phyloP scores from a whole-genome alignment of 225 moss, liverwort and hornwort genomes.

The Neckera pumila region DNA sequence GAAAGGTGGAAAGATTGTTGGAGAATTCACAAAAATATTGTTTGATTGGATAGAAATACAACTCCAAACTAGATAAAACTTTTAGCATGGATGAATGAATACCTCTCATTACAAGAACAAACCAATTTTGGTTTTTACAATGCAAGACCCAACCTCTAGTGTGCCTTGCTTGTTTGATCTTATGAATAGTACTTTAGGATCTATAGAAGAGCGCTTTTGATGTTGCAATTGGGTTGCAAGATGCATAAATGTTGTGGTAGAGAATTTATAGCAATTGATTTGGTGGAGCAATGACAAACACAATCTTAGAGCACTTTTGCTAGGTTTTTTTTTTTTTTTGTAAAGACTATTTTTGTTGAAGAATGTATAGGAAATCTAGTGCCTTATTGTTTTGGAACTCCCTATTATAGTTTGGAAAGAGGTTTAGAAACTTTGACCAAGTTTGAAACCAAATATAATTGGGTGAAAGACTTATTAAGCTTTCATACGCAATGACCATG shows the following conservation, averaged over 20 bases:
- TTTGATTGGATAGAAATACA: accelerated
- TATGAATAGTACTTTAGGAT: accelerated
- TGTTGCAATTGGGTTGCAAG: accelerated
- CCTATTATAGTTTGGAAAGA: background rate
- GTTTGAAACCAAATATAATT: background rate
- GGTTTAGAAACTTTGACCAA: background rate
- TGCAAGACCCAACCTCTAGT: accelerated
- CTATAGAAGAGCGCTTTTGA: accelerated
- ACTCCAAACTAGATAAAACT: background rate
- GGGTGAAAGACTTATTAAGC: background rate
- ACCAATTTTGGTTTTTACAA: accelerated
- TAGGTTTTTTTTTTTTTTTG: accelerated
- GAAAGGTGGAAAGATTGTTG: too few relatives aligned
- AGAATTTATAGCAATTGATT: background rate
- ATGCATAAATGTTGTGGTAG: accelerated
- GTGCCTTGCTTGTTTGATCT: background rate
- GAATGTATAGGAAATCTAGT: background rate
- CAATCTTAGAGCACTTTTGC: accelerated
- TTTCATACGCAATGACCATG: accelerated
- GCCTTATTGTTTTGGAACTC: background rate
- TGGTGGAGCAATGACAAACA: background rate
- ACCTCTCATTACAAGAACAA: accelerated
- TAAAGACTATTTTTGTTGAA: background rate
- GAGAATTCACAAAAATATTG: background rate
- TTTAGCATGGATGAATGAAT: background rate